Base-by-base conservation (phyloP, 1,139 yeast species). In the Nadsonia commutata region DNA sequence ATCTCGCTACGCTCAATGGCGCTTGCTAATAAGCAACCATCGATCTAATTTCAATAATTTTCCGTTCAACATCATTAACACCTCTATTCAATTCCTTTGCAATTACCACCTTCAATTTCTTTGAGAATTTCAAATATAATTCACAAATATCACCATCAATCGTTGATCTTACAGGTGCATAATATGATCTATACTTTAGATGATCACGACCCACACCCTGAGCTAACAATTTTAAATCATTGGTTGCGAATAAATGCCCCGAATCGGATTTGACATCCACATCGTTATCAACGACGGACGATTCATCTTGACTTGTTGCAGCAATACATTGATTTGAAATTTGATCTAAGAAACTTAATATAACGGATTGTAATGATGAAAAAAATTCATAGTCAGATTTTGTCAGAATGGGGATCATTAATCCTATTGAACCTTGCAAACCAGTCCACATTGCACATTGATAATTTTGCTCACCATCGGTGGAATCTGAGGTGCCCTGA, bases 71-170 rank as follows among this genome's bases (percentile, higher is more conserved):
- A 38, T 80, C 86, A 44, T 66, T 60, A 0, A 78, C 74, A 0
- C 74, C 61, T 47, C 78, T 65, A 38, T 76, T 82, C 50, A 81
- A 56, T 44, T 65, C 68, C 4, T 63, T 60, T 0, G 83, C 76
- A 39, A 83, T 68, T 33, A 54, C 57, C 31, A 68, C 60, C 53
- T 78, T 74, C 9, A 58, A 53, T 0, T 64, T 60, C 1, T 56
- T 56, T 2, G 60, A 56, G 33, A 80, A 58, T 7, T 54, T 54
- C 36, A 60, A 58, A 55, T 65, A 82, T 42, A 61, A 59, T 53
- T 85, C 96, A 43, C 90, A 66, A 22, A 84, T 65, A 58, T 90
- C 97, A 9, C 98, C 98, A 60, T 90, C 97, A 39, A 90, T 70
- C 2, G 83, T 78, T 44, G 76, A 72, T 51, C 78, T 79, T 5